These are phyloP conservation scores for Grosmannia clavigera DNA, from an alignment of 2,329 filamentous ascomycete species.

Conservation along the genomic window DNA sequence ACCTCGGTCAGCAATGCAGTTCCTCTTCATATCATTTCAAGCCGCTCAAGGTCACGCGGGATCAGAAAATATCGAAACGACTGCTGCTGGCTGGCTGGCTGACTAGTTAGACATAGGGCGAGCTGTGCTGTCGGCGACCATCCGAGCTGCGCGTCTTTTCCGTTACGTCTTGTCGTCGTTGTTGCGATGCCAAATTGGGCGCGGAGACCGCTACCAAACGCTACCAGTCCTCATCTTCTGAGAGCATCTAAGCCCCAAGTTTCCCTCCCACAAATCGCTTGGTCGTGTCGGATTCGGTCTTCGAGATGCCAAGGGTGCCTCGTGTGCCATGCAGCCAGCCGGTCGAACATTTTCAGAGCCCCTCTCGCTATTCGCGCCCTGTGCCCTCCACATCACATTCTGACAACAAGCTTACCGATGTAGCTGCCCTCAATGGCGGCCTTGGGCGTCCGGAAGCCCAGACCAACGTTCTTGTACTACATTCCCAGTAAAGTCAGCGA, in stretches of 20 bases:
- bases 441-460: conserved; percentile 98
- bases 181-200: background rate
- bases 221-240: too few relatives aligned
- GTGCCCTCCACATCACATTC: background rate
- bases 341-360: background rate
- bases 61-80: background rate
- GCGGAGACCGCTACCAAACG: too few relatives aligned
- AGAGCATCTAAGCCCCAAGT: background rate
- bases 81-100: background rate
- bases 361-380: too few relatives aligned
- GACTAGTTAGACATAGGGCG: background rate
- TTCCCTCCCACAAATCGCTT: background rate
- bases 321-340: background rate
- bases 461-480: conserved; percentile 94
- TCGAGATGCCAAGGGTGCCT: background rate
- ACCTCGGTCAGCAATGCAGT: background rate
- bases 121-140: too few relatives aligned
- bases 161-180: background rate
- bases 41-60: background rate
- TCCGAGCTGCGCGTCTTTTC: too few relatives aligned
- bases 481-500: background rate
- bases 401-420: conserved; percentile 64
- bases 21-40: background rate
- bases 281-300: background rate
- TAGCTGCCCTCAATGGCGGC: conserved; percentile 97